Percentiles rank a stretch among this genome's conserved stretches.
Evolutionary conservation across 441 rosid genomes (phyloP).

Genomic region (Euphorbia schlechtendalii): DNA sequence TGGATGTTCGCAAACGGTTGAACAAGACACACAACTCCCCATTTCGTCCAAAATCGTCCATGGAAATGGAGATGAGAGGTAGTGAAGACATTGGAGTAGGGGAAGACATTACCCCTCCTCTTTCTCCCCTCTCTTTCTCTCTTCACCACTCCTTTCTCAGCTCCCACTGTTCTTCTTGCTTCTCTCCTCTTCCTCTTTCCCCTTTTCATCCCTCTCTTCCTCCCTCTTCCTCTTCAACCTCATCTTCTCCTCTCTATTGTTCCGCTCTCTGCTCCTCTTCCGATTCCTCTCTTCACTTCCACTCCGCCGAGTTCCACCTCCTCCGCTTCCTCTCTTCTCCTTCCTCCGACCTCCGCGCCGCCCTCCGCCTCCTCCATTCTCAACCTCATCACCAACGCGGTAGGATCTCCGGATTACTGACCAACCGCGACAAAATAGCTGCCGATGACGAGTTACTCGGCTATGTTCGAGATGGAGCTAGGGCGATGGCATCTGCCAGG

Average conservation of each 20-base stretch:
- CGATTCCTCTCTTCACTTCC: slow-evolving; percentile 20
- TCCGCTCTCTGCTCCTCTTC: slow-evolving; percentile 39
- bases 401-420: slow-evolving; percentile 36
- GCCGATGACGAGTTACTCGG: slow-evolving; percentile 28
- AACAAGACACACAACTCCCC: too few relatives aligned
- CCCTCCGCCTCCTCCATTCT: slow-evolving; percentile 51
- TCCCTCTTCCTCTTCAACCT: not conserved
- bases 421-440: slow-evolving; percentile 42
- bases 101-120: slow-evolving; percentile 41
- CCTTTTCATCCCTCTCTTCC: not conserved
- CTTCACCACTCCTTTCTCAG: slow-evolving; percentile 47
- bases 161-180: slow-evolving; percentile 57
- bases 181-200: slow-evolving; percentile 41
- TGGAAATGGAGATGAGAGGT: slow-evolving; percentile 50
- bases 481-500: slow-evolving; percentile 30
- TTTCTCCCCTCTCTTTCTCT: slow-evolving; percentile 45
- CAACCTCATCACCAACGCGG: not conserved
- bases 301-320: slow-evolving; percentile 29
- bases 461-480: slow-evolving; percentile 37
- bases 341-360: slow-evolving; percentile 40
- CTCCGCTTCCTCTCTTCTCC: slow-evolving; percentile 17
- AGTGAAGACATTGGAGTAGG: slow-evolving; percentile 33
- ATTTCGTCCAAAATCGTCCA: too few relatives aligned
- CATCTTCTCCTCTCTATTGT: slow-evolving; percentile 19
- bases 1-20: too few relatives aligned